These are phyloP conservation scores for Lomentospora prolificans DNA, from an alignment of 2,329 filamentous ascomycete species.

Conservation along the genomic window DNA sequence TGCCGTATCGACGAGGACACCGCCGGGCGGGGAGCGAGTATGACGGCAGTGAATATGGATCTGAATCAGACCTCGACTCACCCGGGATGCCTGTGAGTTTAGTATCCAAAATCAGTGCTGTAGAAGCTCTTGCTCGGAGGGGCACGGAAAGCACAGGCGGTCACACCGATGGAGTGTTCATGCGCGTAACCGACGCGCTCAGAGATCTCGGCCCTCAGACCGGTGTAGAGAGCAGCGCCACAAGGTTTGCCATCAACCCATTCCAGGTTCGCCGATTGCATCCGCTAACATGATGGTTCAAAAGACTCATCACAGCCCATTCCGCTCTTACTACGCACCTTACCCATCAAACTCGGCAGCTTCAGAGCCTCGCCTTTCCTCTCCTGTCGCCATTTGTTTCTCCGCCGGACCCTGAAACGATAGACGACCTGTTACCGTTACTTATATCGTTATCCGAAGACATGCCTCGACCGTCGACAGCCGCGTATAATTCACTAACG, in stretches of 20 bases:
- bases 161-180: conserved; percentile 55
- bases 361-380: conserved; percentile 63
- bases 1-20: conserved; percentile 33
- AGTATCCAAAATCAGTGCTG: conserved; percentile 59
- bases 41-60: conserved; percentile 66
- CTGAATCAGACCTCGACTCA: conserved; percentile 59
- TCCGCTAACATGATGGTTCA: conserved; percentile 6
- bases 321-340: conserved; percentile 66
- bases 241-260: conserved; percentile 40
- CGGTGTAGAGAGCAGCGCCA: conserved; percentile 60
- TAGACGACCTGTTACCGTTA: conserved; percentile 60
- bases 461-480: conserved; percentile 55
- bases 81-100: conserved; percentile 58
- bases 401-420: conserved; percentile 51
- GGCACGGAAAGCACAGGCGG: conserved; percentile 58
- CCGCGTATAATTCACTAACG: conserved; percentile 55
- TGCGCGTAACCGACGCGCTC: conserved; percentile 58
- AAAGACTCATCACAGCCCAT: conserved; percentile 65
- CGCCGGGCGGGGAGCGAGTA: conserved; percentile 49
- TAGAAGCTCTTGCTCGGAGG: conserved; percentile 59
- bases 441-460: conserved; percentile 54
- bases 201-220: conserved; percentile 65
- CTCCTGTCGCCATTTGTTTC: conserved; percentile 60
- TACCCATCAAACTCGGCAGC: conserved; percentile 61
- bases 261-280: background rate